Evolutionary conservation across 805 yeast species (phyloP).

Genomic region (Suhomyces xylopsoci): DNA sequence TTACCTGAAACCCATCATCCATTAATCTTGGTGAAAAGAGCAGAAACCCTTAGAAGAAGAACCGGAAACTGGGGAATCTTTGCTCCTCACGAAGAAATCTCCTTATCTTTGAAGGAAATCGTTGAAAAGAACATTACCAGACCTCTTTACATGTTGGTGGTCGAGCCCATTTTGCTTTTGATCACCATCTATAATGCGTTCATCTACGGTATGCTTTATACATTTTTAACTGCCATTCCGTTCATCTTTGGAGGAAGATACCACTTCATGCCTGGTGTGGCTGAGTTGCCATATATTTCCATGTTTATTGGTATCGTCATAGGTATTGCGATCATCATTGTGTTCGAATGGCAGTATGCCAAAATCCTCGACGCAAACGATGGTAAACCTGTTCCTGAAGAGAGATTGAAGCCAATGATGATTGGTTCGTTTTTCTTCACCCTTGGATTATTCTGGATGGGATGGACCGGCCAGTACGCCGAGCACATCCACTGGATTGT

Average conservation of each 20-base stretch:
- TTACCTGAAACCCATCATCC: slow-evolving; percentile 43
- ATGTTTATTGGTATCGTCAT: slow-evolving; percentile 35
- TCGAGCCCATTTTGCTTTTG: slow-evolving; percentile 42
- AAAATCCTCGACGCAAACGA: slow-evolving; percentile 31
- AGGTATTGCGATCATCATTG: slow-evolving; percentile 26
- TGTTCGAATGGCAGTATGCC: slow-evolving; percentile 31
- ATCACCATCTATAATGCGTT: slow-evolving; percentile 47
- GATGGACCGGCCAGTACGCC: slow-evolving; percentile 82
- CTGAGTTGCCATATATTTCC: slow-evolving; percentile 31
- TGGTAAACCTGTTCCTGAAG: slow-evolving; percentile 70
- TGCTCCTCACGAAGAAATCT: slow-evolving; percentile 38
- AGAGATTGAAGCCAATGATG: slow-evolving; percentile 74
- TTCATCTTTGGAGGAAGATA: slow-evolving; percentile 40
- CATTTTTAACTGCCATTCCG: slow-evolving; percentile 44
- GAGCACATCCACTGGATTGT: slow-evolving; percentile 76
- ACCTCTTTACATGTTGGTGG: slow-evolving; percentile 38
- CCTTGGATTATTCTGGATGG: slow-evolving; percentile 78
- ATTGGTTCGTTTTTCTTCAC: slow-evolving; percentile 70
- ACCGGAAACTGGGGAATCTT: slow-evolving; percentile 40
- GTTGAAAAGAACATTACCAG: slow-evolving; percentile 34
- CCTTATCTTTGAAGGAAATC: slow-evolving; percentile 29
- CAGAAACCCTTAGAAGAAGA: slow-evolving; percentile 37
- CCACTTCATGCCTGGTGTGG: slow-evolving; percentile 21
- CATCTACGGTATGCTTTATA: slow-evolving; percentile 47
- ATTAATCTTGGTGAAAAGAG: slow-evolving; percentile 29